These are phyloP conservation scores for Torulaspora franciscae DNA, from an alignment of 805 yeast genomes.

Conservation along the genomic window DNA sequence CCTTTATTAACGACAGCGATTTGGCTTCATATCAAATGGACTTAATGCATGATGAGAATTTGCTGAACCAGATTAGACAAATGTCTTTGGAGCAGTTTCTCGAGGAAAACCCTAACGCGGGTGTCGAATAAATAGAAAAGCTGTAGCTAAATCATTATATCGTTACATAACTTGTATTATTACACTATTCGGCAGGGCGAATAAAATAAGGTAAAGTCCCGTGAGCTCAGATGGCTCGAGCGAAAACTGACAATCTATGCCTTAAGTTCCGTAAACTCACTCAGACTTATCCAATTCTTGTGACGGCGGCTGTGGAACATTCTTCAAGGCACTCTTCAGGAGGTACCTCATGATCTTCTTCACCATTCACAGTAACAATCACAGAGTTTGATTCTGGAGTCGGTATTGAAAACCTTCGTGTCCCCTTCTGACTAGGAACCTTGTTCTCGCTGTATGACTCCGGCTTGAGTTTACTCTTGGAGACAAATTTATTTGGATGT, in stretches of 20 bases:
- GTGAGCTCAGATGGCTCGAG: neutral
- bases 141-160: constrained; percentile 2
- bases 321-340: neutral
- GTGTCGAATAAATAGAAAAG: constrained; percentile 5
- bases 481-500: constrained; percentile 2
- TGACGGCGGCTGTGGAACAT: constrained; percentile 1
- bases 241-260: neutral
- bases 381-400: constrained; percentile 18
- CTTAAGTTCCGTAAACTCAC: neutral
- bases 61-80: constrained; percentile 32
- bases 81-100: constrained; percentile 32
- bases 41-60: constrained; percentile 33
- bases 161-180: constrained; percentile 3
- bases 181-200: constrained; percentile 4
- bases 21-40: constrained; percentile 25
- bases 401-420: constrained; percentile 14
- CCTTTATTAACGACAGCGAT: constrained; percentile 34
- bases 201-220: neutral
- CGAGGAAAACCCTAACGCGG: constrained; percentile 22
- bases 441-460: neutral
- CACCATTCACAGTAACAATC: constrained; percentile 3
- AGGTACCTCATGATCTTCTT: neutral
- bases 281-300: constrained; percentile 6
- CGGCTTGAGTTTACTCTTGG: constrained; percentile 4
- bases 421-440: neutral